Base-by-base conservation (phyloP, 495 filamentous ascomycete species). In the Aspergillus panamensis region DNA sequence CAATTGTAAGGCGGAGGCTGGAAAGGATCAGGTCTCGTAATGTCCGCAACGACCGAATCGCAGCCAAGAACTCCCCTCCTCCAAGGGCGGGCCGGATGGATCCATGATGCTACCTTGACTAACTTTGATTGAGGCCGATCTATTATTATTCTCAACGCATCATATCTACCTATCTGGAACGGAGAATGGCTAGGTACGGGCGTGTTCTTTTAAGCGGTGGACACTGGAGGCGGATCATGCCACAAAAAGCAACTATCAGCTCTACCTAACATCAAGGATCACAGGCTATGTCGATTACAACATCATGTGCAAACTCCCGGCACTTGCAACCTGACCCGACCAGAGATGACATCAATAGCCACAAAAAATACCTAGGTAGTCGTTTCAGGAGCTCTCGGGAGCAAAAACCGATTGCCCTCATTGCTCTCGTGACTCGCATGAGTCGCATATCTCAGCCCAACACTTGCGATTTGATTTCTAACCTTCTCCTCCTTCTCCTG, bases 1-100 rank as follows among this genome's bases (percentile, higher is more conserved):
- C 56, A 58, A 53, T 53, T 39, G 55, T 43, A 51, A 9, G 16
- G 3, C 21, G 7, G 43, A 37, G 17, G 31, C 19, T n/a, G 31
- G 17, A 55, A 25, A n/a, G 16, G n/a, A 52, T 39, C 29, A 47
- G 8, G 8, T 13, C 37, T 37, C 13, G 16, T 25, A 50, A 39
- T 45, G 19, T 20, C 42, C 16, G 42, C 12, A 16, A 19, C 4
- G 4, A 19, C 17, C 42, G 42, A 45, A 45, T 45, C 42, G 17
- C 42, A 20, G 42, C 42, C n/a, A 45, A 20, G 14, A 45, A 45
- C 42, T 19, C 42, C 16, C n/a, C 42, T 40, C 37, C 12, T 40
- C 37, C 37, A 13, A 40, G 37, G 37, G 16, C 10, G 14, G 35
- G 3, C 3, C 14, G 35, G 14, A 3, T 39, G 35, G 14, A 39